Percentiles rank a stretch among this genome's conserved stretches.
phyloP scores from a whole-genome alignment of 2,329 filamentous ascomycete genomes.

The Aureobasidium pullulans region DNA sequence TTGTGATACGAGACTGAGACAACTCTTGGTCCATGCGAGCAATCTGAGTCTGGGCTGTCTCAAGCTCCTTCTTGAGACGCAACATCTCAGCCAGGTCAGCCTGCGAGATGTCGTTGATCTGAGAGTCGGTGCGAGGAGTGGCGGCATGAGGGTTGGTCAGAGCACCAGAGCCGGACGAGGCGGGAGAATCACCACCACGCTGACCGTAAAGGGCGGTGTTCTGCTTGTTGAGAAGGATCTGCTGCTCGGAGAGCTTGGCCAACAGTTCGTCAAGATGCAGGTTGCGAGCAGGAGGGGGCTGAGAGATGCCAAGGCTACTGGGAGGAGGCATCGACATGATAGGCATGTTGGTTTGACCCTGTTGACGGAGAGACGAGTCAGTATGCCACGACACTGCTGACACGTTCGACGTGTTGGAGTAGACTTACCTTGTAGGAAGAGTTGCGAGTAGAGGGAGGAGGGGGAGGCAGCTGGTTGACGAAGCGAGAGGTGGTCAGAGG shows the following conservation, averaged over 20 bases:
- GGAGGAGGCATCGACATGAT: not conserved
- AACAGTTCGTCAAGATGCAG: slow-evolving; percentile 64
- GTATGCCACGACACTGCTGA: not conserved
- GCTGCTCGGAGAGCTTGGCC: slow-evolving; percentile 66
- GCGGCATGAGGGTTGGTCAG: slow-evolving; percentile 26
- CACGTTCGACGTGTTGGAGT: not conserved
- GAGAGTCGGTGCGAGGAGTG: slow-evolving; percentile 20
- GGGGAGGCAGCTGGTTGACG: slow-evolving; percentile 24
- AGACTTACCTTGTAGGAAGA: slow-evolving; percentile 3
- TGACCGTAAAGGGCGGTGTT: slow-evolving; percentile 44
- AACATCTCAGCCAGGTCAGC: slow-evolving; percentile 53
- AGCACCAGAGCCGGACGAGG: slow-evolving; percentile 22
- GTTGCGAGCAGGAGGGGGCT: slow-evolving; percentile 11
- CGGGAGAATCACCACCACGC: slow-evolving; percentile 17
- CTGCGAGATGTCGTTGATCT: slow-evolving; percentile 18
- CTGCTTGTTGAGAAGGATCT: slow-evolving; percentile 52
- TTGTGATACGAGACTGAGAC: slow-evolving; percentile 54
- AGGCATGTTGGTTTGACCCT: not conserved
- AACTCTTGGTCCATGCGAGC: slow-evolving; percentile 64
- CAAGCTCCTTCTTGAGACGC: slow-evolving; percentile 63
- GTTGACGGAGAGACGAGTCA: not conserved
- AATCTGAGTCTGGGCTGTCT: slow-evolving; percentile 63
- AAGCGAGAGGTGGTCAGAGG: slow-evolving; percentile 32
- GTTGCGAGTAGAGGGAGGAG: not conserved
- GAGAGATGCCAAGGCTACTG: not conserved